A percentile compares a stretch with the other conserved stretches of the same genome.
These are phyloP conservation scores for Litchi chinensis DNA, from an alignment of 345 rosid genomes.

Conservation along the genomic window DNA sequence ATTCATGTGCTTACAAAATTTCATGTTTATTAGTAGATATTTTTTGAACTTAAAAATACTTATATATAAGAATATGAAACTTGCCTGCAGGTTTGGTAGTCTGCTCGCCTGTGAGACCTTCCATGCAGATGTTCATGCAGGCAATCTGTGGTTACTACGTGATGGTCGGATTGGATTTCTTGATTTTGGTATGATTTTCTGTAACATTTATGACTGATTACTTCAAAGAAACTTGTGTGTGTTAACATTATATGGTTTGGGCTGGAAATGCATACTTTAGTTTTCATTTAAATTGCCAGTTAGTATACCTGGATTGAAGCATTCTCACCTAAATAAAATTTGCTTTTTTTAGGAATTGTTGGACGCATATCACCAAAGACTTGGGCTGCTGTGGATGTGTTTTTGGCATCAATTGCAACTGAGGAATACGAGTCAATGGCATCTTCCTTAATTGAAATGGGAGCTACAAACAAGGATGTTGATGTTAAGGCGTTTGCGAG, in stretches of 20 bases:
- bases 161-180: slow-evolving; percentile 98
- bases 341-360: slow-evolving; percentile 70
- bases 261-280: not conserved
- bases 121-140: slow-evolving; percentile 99
- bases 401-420: slow-evolving; percentile 76
- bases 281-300: not conserved
- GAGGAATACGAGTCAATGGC: slow-evolving; percentile 94
- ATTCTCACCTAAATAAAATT: slow-evolving; percentile 12
- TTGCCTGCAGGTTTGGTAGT: slow-evolving; percentile 84
- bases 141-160: slow-evolving; percentile 88
- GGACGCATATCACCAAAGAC: slow-evolving; percentile 98
- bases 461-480: slow-evolving; percentile 87
- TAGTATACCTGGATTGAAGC: not conserved
- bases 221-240: not conserved
- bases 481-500: slow-evolving; percentile 80
- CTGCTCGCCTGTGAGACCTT: slow-evolving; percentile 91
- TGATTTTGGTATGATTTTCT: slow-evolving; percentile 71
- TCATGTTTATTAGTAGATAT: not conserved
- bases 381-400: slow-evolving; percentile 94
- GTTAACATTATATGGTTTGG: not conserved
- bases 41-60: not conserved
- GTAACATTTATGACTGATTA: not conserved
- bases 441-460: slow-evolving; percentile 93
- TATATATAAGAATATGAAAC: slow-evolving; percentile 5
- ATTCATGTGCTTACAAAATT: slow-evolving; percentile 16